Base-by-base conservation (phyloP, 352 stramenopile genomes). In the Phytopythium boreale region DNA sequence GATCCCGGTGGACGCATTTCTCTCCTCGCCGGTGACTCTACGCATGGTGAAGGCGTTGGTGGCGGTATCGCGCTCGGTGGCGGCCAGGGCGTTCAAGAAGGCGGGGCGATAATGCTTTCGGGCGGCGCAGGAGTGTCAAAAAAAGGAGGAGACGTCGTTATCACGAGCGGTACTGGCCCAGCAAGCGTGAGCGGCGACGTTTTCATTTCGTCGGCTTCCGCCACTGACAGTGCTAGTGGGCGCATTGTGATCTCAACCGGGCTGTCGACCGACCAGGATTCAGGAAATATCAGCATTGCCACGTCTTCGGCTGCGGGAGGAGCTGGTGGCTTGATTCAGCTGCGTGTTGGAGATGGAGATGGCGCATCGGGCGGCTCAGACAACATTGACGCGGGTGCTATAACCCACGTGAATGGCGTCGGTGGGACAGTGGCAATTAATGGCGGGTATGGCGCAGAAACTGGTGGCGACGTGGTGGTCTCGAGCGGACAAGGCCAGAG, bases 381-480 rank as follows among this genome's bases (percentile, higher is more conserved):
- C 26, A 51, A 15, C 22, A 36, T 69, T 31, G 12, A 37, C 14
- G 63, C 63, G 27, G 63, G 63, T 24, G 37, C 55, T 15, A 43
- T 27, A 0, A 57, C 31, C 7, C 8, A 53, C 27, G 10, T 41
- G 29, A 63, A 31, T 29, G 63, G 57, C 12, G 22, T 59, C 36
- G 58, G 64, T 26, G 64, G 64, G 4, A 4, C 22, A 7, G 57
- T 69, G 17, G 19, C 17, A 1, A 34, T 69, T 19, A 17, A 22
- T 31, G 51, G 22, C 5, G 63, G 63, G n/a, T 22, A 50, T 31
- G 49, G 56, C 14, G 4, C 36, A 17, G 71, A 72, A 64, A 67
- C 75, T 29, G 65, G 68, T 55, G 83, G 83, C 44, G 80, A 75
- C 15, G 57, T 83, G 46, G 64, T 22, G 24, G 44, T 67, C 31